Conservation (phyloP, 2,329 filamentous ascomycete genomes). For the Penicillium sp. region DNA sequence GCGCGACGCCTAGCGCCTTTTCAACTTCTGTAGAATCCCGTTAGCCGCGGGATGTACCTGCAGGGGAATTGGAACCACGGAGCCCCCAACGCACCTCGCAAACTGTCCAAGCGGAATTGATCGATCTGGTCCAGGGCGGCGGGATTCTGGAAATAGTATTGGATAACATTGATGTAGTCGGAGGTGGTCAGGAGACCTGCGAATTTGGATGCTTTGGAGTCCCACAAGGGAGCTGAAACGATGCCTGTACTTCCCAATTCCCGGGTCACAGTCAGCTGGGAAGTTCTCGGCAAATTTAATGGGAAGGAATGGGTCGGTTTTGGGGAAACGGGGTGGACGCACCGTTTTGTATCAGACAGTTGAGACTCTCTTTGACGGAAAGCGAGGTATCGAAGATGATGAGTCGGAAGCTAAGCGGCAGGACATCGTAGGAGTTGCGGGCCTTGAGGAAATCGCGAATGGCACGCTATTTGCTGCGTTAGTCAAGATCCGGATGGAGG, state of each 20-base stretch:
- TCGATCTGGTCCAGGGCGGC: slow-evolving; percentile 87
- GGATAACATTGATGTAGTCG: slow-evolving; percentile 97
- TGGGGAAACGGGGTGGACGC: slow-evolving; percentile 23
- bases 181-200: slow-evolving; percentile 92
- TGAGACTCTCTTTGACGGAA: slow-evolving; percentile 94
- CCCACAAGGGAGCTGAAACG: slow-evolving; percentile 95
- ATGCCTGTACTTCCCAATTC: slow-evolving; percentile 64
- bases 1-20: slow-evolving; percentile 83
- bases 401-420: slow-evolving; percentile 91
- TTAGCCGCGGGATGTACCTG: slow-evolving; percentile 5
- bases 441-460: slow-evolving; percentile 96
- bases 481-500: slow-evolving; percentile 26
- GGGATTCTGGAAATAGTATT: slow-evolving; percentile 98
- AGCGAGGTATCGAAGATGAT: slow-evolving; percentile 94
- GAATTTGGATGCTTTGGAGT: slow-evolving; percentile 88
- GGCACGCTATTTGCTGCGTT: slow-evolving; percentile 62
- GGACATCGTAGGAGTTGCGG: slow-evolving; percentile 94
- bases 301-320: background rate
- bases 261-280: slow-evolving; percentile 20
- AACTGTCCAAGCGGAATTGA: slow-evolving; percentile 86
- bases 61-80: background rate
- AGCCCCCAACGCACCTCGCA: slow-evolving; percentile 67
- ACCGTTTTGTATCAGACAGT: slow-evolving; percentile 96
- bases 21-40: slow-evolving; percentile 72
- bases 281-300: slow-evolving; percentile 1